Conservation (phyloP, 176 grass and related monocot genomes). For the Avena atlantica region DNA sequence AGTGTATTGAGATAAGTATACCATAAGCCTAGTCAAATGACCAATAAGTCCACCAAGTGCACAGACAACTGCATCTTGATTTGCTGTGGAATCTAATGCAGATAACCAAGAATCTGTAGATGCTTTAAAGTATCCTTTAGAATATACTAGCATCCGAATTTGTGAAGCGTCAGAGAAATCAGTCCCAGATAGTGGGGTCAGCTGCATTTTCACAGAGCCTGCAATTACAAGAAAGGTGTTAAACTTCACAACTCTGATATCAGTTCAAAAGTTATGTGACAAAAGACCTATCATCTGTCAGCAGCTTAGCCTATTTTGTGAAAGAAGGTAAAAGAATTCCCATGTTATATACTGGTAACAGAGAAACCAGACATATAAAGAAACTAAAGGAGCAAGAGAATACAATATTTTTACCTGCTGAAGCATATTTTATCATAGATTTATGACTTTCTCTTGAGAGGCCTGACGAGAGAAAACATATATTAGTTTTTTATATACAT, state of each 20-base stretch:
- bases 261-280: not conserved
- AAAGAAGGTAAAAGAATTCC: not conserved
- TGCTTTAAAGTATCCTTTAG: slow-evolving; percentile 87
- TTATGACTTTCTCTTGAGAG: slow-evolving; percentile 81
- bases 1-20: slow-evolving; percentile 44
- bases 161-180: slow-evolving; percentile 71
- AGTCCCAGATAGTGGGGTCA: slow-evolving; percentile 54
- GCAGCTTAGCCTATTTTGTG: not conserved
- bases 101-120: slow-evolving; percentile 67
- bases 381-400: slow-evolving; percentile 5
- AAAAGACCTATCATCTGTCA: not conserved
- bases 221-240: slow-evolving; percentile 42
- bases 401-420: slow-evolving; percentile 42
- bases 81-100: slow-evolving; percentile 59
- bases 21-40: slow-evolving; percentile 91
- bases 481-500: slow-evolving; percentile 27
- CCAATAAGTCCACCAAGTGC: slow-evolving; percentile 82
- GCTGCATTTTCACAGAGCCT: slow-evolving; percentile 85
- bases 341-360: not conserved
- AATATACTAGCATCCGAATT: slow-evolving; percentile 65
- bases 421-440: slow-evolving; percentile 83
- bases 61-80: slow-evolving; percentile 69
- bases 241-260: not conserved
- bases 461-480: slow-evolving; percentile 53
- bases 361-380: not conserved